Conservation (phyloP, 768 basidiomycete species). For the Macrolepiota albuminosa region DNA sequence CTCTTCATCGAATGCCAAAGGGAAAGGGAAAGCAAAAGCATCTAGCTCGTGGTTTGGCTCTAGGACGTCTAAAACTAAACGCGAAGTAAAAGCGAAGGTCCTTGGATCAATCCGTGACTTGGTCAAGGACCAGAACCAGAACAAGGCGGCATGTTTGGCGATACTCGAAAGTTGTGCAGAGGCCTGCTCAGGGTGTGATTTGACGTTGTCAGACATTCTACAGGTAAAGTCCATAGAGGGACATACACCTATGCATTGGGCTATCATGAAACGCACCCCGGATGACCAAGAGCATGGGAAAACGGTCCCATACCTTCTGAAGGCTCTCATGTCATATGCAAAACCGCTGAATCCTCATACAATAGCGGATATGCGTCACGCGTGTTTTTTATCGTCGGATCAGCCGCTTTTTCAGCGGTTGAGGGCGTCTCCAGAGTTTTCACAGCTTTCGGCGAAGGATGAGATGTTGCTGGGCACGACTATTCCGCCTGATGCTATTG, state of each 20-base stretch:
- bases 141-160: constrained; percentile 26
- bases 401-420: constrained; percentile 58
- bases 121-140: constrained; percentile 33
- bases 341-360: constrained; percentile 38
- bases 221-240: constrained; percentile 62
- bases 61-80: constrained; percentile 28
- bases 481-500: constrained; percentile 47
- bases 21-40: constrained; percentile 25
- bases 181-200: constrained; percentile 44
- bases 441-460: constrained; percentile 49
- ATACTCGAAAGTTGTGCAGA: constrained; percentile 62
- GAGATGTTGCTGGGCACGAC: constrained; percentile 39
- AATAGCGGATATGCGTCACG: constrained; percentile 57
- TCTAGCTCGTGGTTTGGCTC: constrained; percentile 32
- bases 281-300: constrained; percentile 30
- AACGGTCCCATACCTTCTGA: constrained; percentile 38
- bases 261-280: constrained; percentile 53
- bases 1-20: constrained; percentile 13
- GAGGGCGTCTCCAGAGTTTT: constrained; percentile 46
- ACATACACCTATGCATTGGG: constrained; percentile 71
- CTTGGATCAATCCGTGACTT: constrained; percentile 52
- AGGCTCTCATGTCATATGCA: constrained; percentile 47
- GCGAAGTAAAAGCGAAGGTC: constrained; percentile 51
- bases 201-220: constrained; percentile 50
- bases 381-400: constrained; percentile 61